phyloP scores from a whole-genome alignment of 2,329 filamentous ascomycete genomes.

The Pyrenochaeta sp. region DNA sequence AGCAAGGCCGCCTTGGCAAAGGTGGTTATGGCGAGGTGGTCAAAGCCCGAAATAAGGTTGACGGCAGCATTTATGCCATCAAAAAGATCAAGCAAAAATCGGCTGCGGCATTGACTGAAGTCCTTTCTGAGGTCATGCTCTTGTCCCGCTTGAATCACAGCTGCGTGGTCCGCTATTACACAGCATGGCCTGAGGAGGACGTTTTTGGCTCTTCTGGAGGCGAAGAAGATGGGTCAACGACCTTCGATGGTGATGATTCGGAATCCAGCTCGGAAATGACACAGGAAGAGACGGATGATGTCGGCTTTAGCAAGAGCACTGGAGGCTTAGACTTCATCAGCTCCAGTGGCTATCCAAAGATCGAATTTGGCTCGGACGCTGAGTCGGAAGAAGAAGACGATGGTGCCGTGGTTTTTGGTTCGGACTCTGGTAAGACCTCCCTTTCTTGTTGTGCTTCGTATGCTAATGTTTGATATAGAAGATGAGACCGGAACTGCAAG shows the following conservation, averaged over 20 bases:
- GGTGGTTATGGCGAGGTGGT: slow-evolving; percentile 97
- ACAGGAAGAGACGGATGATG: slow-evolving; percentile 35
- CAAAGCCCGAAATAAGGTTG: slow-evolving; percentile 91
- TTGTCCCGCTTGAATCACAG: slow-evolving; percentile 94
- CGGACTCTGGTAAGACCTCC: slow-evolving; percentile 50
- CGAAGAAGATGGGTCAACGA: slow-evolving; percentile 40
- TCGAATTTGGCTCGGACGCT: slow-evolving; percentile 76
- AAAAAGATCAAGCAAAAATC: slow-evolving; percentile 93
- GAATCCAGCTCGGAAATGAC: slow-evolving; percentile 35
- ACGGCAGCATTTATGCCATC: slow-evolving; percentile 92
- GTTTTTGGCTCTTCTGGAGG: slow-evolving; percentile 52
- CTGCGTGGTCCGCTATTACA: slow-evolving; percentile 87
- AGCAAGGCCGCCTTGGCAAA: slow-evolving; percentile 86
- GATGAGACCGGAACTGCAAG: slow-evolving; percentile 53
- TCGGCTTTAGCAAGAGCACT: slow-evolving; percentile 74
- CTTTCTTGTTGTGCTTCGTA: neutral
- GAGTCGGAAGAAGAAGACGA: slow-evolving; percentile 50
- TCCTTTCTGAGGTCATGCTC: slow-evolving; percentile 83
- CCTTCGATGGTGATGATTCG: slow-evolving; percentile 37
- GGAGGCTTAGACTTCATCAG: slow-evolving; percentile 90
- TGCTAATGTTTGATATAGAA: slow-evolving; percentile 43
- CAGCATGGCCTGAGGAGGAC: slow-evolving; percentile 87
- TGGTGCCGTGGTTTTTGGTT: slow-evolving; percentile 45
- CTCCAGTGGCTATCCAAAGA: slow-evolving; percentile 76
- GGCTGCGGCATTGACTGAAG: slow-evolving; percentile 76